Conservation (phyloP, 2,329 filamentous ascomycete species). For the Arthrinium phaeospermum region DNA sequence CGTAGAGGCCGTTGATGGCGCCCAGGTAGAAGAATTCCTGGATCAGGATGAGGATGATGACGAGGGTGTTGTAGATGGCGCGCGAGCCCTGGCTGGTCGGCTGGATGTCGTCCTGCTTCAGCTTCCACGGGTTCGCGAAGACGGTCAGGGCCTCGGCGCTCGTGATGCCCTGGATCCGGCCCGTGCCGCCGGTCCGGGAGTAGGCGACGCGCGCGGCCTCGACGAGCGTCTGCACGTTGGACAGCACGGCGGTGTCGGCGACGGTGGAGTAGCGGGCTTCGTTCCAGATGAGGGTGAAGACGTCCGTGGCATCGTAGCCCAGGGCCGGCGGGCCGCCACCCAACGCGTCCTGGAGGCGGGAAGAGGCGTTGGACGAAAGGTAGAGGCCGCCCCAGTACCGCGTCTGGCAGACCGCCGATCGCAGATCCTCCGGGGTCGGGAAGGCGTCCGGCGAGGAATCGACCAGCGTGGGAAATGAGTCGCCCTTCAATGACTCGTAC, state of each 20-base stretch:
- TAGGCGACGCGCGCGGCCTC: slow-evolving; percentile 42
- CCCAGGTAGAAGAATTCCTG: slow-evolving; percentile 55
- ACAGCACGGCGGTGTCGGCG: slow-evolving; percentile 40
- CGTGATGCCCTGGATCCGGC: slow-evolving; percentile 33
- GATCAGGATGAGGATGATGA: slow-evolving; percentile 51
- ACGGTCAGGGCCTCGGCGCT: slow-evolving; percentile 38
- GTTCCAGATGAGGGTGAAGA: slow-evolving; percentile 51
- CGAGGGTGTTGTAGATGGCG: slow-evolving; percentile 51
- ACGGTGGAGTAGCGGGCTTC: slow-evolving; percentile 48
- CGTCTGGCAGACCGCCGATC: slow-evolving; percentile 39
- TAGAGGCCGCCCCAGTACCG: slow-evolving; percentile 45
- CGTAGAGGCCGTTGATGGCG: slow-evolving; percentile 49
- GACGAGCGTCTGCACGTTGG: slow-evolving; percentile 40
- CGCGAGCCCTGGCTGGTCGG: slow-evolving; percentile 47
- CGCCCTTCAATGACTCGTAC: slow-evolving; percentile 36
- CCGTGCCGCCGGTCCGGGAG: slow-evolving; percentile 39
- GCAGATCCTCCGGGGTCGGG: slow-evolving; percentile 29
- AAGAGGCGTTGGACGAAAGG: slow-evolving; percentile 40
- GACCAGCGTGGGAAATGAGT: slow-evolving; percentile 39
- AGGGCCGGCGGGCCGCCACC: slow-evolving; percentile 35
- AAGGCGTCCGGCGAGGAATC: slow-evolving; percentile 30
- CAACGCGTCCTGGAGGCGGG: slow-evolving; percentile 42
- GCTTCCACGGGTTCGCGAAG: slow-evolving; percentile 45
- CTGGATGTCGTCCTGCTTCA: slow-evolving; percentile 44
- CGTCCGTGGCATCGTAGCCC: slow-evolving; percentile 42